phyloP scores from a whole-genome alignment of 1,284 basidiomycete species.

The Cronartium ribicola region DNA sequence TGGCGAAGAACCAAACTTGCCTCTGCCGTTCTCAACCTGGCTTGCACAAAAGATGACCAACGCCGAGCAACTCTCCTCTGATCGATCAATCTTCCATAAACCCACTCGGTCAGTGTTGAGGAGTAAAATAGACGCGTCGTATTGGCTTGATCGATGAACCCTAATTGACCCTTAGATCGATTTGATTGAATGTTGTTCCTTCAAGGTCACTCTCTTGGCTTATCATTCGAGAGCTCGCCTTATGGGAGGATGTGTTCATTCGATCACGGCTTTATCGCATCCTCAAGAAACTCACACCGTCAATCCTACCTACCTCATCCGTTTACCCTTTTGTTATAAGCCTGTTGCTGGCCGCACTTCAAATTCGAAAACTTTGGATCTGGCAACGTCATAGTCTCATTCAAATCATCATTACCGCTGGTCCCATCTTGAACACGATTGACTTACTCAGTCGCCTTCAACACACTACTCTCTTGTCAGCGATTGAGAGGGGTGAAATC shows the following conservation, averaged over 20 bases:
- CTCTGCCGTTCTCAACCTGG: neutral
- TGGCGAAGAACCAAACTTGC: neutral
- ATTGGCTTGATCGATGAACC: neutral
- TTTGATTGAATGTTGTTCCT: neutral
- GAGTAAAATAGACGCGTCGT: too few species aligned
- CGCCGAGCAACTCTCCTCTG: neutral
- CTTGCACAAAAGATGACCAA: neutral
- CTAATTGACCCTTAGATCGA: neutral
- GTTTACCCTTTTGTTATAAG: neutral
- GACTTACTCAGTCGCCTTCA: neutral
- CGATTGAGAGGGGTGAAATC: neutral
- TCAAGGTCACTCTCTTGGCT: neutral
- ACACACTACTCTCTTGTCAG: neutral
- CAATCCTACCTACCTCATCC: neutral
- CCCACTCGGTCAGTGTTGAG: neutral
- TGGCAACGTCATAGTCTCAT: neutral
- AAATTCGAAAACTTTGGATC: slow-evolving; percentile 5
- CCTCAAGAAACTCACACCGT: neutral
- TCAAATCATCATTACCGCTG: neutral
- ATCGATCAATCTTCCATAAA: neutral
- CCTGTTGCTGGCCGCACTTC: neutral
- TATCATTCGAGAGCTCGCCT: neutral
- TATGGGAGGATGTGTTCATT: neutral
- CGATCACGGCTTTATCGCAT: neutral
- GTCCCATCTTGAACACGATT: neutral